Conservation (phyloP, 2,329 filamentous ascomycete species). For the Microdochium nivale region DNA sequence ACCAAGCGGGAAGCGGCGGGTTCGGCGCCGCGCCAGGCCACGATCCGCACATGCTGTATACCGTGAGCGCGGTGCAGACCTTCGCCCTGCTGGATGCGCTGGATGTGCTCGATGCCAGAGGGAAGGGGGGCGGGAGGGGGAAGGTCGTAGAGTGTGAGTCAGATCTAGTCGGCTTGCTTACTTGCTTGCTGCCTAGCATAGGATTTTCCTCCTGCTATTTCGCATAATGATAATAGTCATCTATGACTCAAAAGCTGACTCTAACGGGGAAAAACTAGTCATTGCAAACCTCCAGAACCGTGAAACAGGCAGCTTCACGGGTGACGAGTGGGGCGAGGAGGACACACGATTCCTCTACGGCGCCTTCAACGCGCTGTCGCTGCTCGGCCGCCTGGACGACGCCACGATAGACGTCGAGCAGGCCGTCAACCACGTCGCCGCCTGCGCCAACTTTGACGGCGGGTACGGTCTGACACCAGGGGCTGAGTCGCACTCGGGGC, state of each 20-base stretch:
- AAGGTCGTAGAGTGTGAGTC: slow-evolving; percentile 72
- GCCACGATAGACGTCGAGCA: slow-evolving; percentile 65
- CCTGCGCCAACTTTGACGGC: slow-evolving; percentile 89
- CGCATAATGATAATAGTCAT: no score
- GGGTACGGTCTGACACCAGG: slow-evolving; percentile 86
- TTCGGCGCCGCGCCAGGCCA: slow-evolving; percentile 92
- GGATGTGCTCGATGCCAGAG: slow-evolving; percentile 66
- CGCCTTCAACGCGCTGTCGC: slow-evolving; percentile 79
- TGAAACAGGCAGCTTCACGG: slow-evolving; percentile 78
- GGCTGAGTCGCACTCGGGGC: slow-evolving; percentile 88
- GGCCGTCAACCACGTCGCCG: slow-evolving; percentile 69
- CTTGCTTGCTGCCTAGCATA: not conserved
- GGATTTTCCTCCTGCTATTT: no score
- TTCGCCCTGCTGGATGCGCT: slow-evolving; percentile 79
- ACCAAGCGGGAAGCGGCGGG: slow-evolving; percentile 67
- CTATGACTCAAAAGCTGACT: not conserved
- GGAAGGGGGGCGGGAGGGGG: slow-evolving; percentile 50
- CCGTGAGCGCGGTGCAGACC: slow-evolving; percentile 90
- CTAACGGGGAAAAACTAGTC: slow-evolving; percentile 33
- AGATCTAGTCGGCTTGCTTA: not conserved
- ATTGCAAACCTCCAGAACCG: slow-evolving; percentile 76
- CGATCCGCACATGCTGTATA: slow-evolving; percentile 94
- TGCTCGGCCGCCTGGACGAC: slow-evolving; percentile 59
- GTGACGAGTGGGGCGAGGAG: slow-evolving; percentile 93
- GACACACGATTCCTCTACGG: slow-evolving; percentile 93